A percentile compares a stretch with the other conserved stretches of the same genome.
Conservation (phyloP, 306 rosid species). For the Acacia crassicarpa region DNA sequence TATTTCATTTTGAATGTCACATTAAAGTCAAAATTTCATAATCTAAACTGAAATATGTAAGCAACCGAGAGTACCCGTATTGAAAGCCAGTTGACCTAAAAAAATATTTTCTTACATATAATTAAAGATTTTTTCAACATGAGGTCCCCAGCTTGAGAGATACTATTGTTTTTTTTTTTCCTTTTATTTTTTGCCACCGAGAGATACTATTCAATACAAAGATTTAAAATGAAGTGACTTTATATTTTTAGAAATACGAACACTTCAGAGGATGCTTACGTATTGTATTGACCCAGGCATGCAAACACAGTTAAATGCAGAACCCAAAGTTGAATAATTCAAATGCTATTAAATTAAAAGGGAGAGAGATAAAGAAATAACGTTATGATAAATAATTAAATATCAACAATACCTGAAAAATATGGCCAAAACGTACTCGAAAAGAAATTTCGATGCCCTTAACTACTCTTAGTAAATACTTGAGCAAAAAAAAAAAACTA, state of each 20-base stretch:
- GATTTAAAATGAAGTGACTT: not conserved
- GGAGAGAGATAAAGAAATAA: not conserved
- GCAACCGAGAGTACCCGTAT: not conserved
- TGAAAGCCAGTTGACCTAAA: not conserved
- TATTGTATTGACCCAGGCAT: not conserved
- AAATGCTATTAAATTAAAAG: not conserved
- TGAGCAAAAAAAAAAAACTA: no score
- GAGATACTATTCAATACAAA: not conserved
- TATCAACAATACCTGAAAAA: not conserved
- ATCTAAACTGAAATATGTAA: no score
- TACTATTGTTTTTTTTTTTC: no score
- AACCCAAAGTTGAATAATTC: slow-evolving; percentile 24
- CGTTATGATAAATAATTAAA: not conserved
- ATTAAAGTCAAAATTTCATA: not conserved
- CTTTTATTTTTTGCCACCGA: no score
- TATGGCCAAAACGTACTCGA: slow-evolving; percentile 1
- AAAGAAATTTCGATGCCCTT: not conserved
- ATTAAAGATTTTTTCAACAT: no score
- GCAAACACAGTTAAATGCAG: not conserved
- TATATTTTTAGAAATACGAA: not conserved
- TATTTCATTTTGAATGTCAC: not conserved
- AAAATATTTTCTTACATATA: not conserved
- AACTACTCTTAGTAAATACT: slow-evolving; percentile 23
- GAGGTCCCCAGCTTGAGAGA: not conserved
- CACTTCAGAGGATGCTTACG: no score